phyloP scores from a whole-genome alignment of 352 stramenopile species.

The Pythium brassicae region DNA sequence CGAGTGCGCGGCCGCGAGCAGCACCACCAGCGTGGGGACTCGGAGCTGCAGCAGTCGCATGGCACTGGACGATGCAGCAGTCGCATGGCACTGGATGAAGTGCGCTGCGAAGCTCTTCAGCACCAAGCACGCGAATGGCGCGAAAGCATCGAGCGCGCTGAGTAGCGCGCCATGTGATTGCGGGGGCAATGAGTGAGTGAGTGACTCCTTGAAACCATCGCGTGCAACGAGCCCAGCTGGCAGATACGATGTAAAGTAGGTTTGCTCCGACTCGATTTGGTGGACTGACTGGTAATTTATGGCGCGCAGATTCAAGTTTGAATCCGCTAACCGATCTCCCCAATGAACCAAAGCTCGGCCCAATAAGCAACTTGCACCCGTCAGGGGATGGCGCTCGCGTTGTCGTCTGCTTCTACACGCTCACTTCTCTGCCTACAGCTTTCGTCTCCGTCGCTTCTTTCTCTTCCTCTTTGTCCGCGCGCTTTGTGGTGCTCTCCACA shows the following conservation, averaged over 20 bases:
- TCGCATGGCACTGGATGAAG: neutral
- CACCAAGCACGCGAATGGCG: no score
- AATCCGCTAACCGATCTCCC: no score
- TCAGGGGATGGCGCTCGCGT: neutral
- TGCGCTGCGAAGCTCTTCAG: neutral
- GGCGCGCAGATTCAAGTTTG: no score
- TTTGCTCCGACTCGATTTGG: conserved; percentile 9
- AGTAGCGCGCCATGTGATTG: no score
- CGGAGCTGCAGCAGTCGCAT: neutral
- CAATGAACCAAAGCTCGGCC: no score
- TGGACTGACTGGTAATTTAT: no score
- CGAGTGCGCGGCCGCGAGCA: neutral
- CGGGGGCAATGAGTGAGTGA: no score
- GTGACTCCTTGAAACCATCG: no score
- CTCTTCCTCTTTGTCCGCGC: neutral
- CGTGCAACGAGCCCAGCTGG: neutral
- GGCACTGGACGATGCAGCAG: neutral
- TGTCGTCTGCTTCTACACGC: neutral
- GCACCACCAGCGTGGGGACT: no score
- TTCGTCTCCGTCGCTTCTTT: neutral
- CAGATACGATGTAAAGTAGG: conserved; percentile 9
- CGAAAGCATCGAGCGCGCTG: no score
- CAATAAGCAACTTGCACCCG: no score
- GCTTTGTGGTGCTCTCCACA: neutral
- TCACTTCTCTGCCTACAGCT: neutral